These are phyloP conservation scores for Trichoderma arundinaceum DNA, from an alignment of 2,329 filamentous ascomycete genomes.

Conservation along the genomic window DNA sequence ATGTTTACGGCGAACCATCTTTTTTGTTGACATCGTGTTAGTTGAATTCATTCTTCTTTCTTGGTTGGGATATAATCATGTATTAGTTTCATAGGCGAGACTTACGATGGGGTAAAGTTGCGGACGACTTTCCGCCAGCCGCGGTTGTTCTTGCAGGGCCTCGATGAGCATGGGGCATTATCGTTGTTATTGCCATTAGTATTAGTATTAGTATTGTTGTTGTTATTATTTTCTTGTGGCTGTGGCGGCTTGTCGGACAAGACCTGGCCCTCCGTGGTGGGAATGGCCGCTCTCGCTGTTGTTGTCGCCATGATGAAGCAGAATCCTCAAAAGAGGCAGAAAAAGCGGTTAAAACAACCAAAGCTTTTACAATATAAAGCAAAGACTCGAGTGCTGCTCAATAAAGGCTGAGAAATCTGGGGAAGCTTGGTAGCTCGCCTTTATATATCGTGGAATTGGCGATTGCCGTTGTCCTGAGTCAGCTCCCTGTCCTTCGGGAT, in stretches of 20 bases:
- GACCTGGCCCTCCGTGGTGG: neutral
- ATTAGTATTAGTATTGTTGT: slow-evolving; percentile 22
- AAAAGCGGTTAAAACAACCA: neutral
- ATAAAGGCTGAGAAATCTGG: too few species aligned
- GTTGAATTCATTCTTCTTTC: neutral
- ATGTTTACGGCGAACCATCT: slow-evolving; percentile 67
- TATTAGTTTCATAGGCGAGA: too few species aligned
- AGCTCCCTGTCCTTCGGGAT: too few species aligned
- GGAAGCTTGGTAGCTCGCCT: too few species aligned
- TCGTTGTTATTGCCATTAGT: slow-evolving; percentile 21
- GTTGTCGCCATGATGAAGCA: slow-evolving; percentile 17
- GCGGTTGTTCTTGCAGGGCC: slow-evolving; percentile 43
- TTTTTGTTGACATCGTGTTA: neutral
- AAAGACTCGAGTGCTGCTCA: too few species aligned
- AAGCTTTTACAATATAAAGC: neutral
- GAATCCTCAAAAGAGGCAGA: neutral
- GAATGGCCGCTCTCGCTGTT: neutral
- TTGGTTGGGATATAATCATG: too few species aligned
- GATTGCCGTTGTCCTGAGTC: too few species aligned
- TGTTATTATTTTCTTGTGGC: slow-evolving; percentile 21
- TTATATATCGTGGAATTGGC: too few species aligned
- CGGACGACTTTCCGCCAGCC: slow-evolving; percentile 55
- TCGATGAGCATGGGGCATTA: slow-evolving; percentile 26
- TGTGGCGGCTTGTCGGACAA: slow-evolving; percentile 7
- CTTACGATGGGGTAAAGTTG: slow-evolving; percentile 62